Evolutionary conservation across 2,329 filamentous ascomycete genomes (phyloP).

Genomic region (Bretziella fagacearum): DNA sequence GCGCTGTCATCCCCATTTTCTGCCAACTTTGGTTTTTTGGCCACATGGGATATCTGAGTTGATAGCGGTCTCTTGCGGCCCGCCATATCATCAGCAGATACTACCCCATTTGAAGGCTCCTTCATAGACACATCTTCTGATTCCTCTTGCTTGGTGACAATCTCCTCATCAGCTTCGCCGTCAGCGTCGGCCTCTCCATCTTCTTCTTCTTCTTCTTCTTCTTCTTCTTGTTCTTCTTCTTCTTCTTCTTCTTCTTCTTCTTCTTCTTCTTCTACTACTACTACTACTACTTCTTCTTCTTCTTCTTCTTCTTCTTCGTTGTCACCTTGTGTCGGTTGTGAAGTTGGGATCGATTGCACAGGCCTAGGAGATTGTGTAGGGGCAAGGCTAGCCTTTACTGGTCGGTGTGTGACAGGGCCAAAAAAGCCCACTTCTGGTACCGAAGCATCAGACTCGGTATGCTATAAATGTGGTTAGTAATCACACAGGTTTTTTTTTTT

Average conservation of each 20-base stretch:
- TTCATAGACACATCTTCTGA: conserved; percentile 11
- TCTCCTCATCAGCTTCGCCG: conserved; percentile 13
- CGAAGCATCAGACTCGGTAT: neutral
- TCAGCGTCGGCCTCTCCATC: conserved; percentile 23
- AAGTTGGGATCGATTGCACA: neutral
- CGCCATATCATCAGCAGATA: conserved; percentile 5
- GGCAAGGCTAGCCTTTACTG: conserved; percentile 1
- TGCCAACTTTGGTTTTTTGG: conserved; percentile 13
- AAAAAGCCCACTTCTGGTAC: conserved; percentile 29
- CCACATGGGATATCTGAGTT: conserved; percentile 7
- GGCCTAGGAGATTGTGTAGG: conserved; percentile 1
- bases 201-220: conserved; percentile 16
- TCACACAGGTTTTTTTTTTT: neutral
- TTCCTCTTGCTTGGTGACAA: conserved; percentile 13
- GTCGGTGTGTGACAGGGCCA: conserved; percentile 26
- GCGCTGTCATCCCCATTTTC: conserved; percentile 13
- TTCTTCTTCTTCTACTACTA: conserved; percentile 23
- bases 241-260: conserved; percentile 14
- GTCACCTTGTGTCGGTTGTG: neutral
- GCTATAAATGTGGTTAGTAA: neutral
- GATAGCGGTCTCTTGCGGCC: conserved; percentile 12
- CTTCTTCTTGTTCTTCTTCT: conserved; percentile 10
- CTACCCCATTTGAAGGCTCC: conserved; percentile 2
- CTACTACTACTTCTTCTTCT: conserved; percentile 15
- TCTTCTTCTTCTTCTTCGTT: conserved; percentile 23